Base-by-base conservation (phyloP, 2,329 filamentous ascomycete species). In the Phialophora tarda region DNA sequence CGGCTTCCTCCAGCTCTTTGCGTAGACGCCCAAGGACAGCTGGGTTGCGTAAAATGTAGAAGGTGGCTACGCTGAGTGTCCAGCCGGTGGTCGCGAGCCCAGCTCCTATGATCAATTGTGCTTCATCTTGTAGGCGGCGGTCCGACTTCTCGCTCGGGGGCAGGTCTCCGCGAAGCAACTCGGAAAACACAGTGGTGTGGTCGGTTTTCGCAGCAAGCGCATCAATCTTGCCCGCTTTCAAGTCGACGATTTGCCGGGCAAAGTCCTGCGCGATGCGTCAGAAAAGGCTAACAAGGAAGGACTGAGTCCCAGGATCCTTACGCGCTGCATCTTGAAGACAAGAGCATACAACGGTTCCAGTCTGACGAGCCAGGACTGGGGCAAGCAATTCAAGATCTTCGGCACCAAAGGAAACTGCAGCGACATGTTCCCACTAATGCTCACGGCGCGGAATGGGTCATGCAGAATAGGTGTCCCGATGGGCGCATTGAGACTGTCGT, bases 81-180 rank as follows among this genome's bases (percentile, higher is more conserved):
- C 64, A 68, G n/a, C 67, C 69, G 1, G 69, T 69, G 14, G 69
- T 71, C 50, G 64, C 64, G 2, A 57, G 50, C 6, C 66, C 69
- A 4, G 69, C 69, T 2, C 57, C 61, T 4, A 76, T 67, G 8
- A 78, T 67, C 7, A 73, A 63, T 24, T 74, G 72, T 11, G 71
- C 75, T 60, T 78, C 76, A 17, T 76, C 71, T 3, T 70, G 68
- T 7, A 78, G 69, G 17, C 76, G 72, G 12, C 63, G 60, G n/a
- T 67, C 69, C 21, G 67, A 62, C 34, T 75, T 66, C 50, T 76
- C 75, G 28, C 51, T 44, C 24, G 54, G 28, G 14, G 69, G 69
- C 11, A 71, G 53, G 47, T 68, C 59, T 23, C 64, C 69, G 8
- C 38, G 51, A 51, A 71, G 44, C 26, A 71, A 54, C 50, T 69